These are phyloP conservation scores for Phytophthora aleatoria DNA, from an alignment of 352 stramenopile species.

Conservation along the genomic window DNA sequence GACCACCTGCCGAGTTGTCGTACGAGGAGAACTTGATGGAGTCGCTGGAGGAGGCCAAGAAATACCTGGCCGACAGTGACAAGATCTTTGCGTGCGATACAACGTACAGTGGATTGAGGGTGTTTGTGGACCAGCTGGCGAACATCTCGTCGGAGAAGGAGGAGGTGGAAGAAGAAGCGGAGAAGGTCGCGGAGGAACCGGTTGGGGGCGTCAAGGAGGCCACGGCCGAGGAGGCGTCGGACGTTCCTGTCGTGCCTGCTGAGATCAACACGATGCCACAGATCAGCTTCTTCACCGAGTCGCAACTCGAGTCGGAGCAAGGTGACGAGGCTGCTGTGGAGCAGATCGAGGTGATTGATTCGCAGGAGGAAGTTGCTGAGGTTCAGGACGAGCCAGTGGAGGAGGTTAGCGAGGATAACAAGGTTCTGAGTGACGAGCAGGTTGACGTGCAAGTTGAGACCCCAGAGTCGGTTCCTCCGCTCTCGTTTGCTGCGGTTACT, in stretches of 20 bases:
- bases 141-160: slow-evolving; percentile 22
- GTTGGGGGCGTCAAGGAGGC: slow-evolving; percentile 5
- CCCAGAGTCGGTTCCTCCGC: slow-evolving; percentile 39
- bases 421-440: slow-evolving; percentile 21
- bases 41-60: slow-evolving; percentile 77
- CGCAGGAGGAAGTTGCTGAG: slow-evolving; percentile 29
- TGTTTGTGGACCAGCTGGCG: slow-evolving; percentile 60
- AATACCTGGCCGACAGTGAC: slow-evolving; percentile 67
- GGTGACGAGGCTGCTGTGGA: slow-evolving; percentile 12
- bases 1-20: slow-evolving; percentile 71
- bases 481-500: slow-evolving; percentile 56
- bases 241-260: slow-evolving; percentile 28
- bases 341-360: slow-evolving; percentile 3
- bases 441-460: slow-evolving; percentile 9
- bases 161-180: slow-evolving; percentile 2
- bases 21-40: slow-evolving; percentile 83
- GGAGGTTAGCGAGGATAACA: slow-evolving; percentile 11
- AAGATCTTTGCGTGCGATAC: slow-evolving; percentile 78
- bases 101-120: slow-evolving; percentile 66
- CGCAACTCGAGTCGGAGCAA: slow-evolving; percentile 48
- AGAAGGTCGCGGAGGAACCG: slow-evolving; percentile 3
- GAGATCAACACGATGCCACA: slow-evolving; percentile 58
- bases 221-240: slow-evolving; percentile 12
- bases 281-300: slow-evolving; percentile 90
- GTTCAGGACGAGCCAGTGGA: slow-evolving; percentile 25